Percentiles rank a stretch among this genome's conserved stretches.
Evolutionary conservation across 306 rosid species (phyloP).

Genomic region (Castanopsis chinensis): DNA sequence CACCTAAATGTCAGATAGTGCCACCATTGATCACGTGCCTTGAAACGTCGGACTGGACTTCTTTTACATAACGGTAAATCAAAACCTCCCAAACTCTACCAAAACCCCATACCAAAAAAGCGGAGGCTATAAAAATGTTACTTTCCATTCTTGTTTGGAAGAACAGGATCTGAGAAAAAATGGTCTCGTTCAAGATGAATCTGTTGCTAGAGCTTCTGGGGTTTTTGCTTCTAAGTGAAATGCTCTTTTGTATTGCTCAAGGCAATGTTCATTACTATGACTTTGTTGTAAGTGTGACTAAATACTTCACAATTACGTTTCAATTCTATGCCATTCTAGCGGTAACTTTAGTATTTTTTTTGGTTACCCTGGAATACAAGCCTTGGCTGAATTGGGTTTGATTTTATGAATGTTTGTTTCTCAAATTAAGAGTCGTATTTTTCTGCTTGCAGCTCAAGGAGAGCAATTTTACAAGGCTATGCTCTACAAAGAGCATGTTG

Average conservation of each 20-base stretch:
- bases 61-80: neutral
- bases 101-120: neutral
- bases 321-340: no score
- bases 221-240: neutral
- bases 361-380: neutral
- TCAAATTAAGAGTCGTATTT: neutral
- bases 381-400: neutral
- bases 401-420: neutral
- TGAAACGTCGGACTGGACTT: neutral
- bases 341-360: neutral
- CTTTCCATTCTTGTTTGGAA: neutral
- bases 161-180: neutral
- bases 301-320: neutral
- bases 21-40: neutral
- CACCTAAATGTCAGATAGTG: neutral
- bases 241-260: neutral
- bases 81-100: neutral
- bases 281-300: slow-evolving; percentile 1
- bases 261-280: slow-evolving; percentile 1
- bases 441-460: neutral
- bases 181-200: neutral
- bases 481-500: neutral
- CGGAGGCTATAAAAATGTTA: neutral
- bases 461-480: slow-evolving; percentile 3
- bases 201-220: neutral